A percentile compares a stretch with the other conserved stretches of the same genome.
phyloP scores from a whole-genome alignment of 2,329 filamentous ascomycete species.

The Metarhizium rileyi region DNA sequence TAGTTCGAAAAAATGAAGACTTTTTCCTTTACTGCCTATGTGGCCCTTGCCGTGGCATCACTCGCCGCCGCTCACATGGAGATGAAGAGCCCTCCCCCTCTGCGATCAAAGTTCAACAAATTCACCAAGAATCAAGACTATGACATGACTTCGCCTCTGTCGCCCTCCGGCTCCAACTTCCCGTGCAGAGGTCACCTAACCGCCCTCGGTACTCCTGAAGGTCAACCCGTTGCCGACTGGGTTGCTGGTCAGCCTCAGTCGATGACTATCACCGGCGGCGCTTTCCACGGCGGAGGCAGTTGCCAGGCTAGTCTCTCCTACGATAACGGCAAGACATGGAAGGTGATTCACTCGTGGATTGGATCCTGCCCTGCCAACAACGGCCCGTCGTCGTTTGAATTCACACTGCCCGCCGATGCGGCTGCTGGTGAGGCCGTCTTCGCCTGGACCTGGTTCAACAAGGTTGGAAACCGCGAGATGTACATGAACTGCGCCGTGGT shows the following conservation, averaged over 20 bases:
- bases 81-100: conserved; percentile 41
- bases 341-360: conserved; percentile 33
- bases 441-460: conserved; percentile 56
- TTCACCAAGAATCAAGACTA: conserved; percentile 50
- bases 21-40: conserved; percentile 24
- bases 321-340: conserved; percentile 48
- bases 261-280: conserved; percentile 42
- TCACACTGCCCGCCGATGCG: conserved; percentile 43
- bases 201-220: conserved; percentile 37
- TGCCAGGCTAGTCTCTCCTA: conserved; percentile 55
- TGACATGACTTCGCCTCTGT: conserved; percentile 60
- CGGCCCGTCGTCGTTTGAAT: conserved; percentile 24
- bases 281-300: conserved; percentile 47
- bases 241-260: conserved; percentile 41
- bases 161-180: conserved; percentile 51
- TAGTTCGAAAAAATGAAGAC: conserved; percentile 31
- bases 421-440: conserved; percentile 41
- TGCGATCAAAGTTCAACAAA: conserved; percentile 43
- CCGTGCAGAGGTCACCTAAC: conserved; percentile 61
- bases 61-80: conserved; percentile 42
- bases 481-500: conserved; percentile 61
- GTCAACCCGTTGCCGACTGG: conserved; percentile 46
- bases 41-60: neutral
- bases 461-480: conserved; percentile 55
- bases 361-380: conserved; percentile 22